Base-by-base conservation (phyloP, 306 rosid genomes). In the Astragalus membranaceus region DNA sequence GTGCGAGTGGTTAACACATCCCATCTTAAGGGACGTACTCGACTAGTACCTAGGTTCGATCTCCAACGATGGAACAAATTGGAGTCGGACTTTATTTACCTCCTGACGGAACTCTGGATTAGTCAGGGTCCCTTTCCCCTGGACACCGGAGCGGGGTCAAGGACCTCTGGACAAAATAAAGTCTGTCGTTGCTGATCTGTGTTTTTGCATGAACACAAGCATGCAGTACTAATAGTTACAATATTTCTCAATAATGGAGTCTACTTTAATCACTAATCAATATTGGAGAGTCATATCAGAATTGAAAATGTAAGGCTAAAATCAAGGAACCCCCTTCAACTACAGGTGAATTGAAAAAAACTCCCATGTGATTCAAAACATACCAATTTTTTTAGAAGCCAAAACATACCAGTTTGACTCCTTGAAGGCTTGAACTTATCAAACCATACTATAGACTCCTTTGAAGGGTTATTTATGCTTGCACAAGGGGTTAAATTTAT, bases 201-300 rank as follows among this genome's bases (percentile, higher is more conserved):
- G 35, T 9, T 71, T 74, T 6, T 55, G 55, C 55, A 17, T 57
- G 77, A 42, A 75, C 36, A 41, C 61, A 62, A 20, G 29, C 55
- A 33, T 48, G 52, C 61, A 64, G 55, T 66, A 48, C 52, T 69
- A 67, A 10, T 69, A 47, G 11, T 72, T 12, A 37, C 50, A 49
- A 71, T 48, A 23, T 71, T 36, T 51, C 50, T 72, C 54, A 52
- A 7, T n/a, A 29, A 4, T 56, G 42, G n/a, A 57, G 15, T 72
- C 42, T 57, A 48, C 4, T 56, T 55, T 49, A 47, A 32, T 41
- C 4, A 36, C 63, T 49, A n/a, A n/a, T n/a, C n/a, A n/a, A n/a
- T n/a, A n/a, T 23, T 55, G 64, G 70, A 36, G 8, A 9, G 14
- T 20, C 5, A 33, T 5, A 47, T 17, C 5, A 54, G 2, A 20